A percentile compares a stretch with the other conserved stretches of the same genome.
phyloP scores from a whole-genome alignment of 768 basidiomycete species.

The Auriculariales sp. region DNA sequence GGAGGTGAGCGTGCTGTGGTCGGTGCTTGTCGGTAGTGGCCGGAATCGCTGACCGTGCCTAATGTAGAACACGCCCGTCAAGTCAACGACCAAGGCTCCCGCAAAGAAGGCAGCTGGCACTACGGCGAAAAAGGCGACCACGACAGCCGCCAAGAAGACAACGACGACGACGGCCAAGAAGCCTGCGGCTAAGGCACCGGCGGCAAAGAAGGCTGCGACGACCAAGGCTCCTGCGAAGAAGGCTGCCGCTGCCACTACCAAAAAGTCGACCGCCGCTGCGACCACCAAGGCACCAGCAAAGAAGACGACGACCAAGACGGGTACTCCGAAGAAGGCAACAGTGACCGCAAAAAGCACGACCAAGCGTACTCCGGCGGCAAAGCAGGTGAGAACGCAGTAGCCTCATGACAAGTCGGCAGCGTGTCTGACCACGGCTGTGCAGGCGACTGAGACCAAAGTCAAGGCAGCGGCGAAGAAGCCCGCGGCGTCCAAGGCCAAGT shows the following conservation, averaged over 20 bases:
- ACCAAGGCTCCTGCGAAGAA: constrained; percentile 8
- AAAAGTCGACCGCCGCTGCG: background rate
- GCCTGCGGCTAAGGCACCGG: constrained; percentile 23
- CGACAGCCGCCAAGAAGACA: too few species aligned
- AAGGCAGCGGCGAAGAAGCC: constrained; percentile 19
- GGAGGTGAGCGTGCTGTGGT: constrained; percentile 32
- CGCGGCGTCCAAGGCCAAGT: constrained; percentile 10
- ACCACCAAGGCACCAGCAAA: background rate
- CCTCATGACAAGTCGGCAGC: background rate
- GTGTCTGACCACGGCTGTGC: background rate
- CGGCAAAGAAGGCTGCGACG: constrained; percentile 19
- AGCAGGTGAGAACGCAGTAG: background rate
- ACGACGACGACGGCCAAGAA: constrained; percentile 16
- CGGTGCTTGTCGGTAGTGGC: background rate
- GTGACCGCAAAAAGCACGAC: constrained; percentile 8
- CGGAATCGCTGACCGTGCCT: constrained; percentile 2
- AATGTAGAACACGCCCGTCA: constrained; percentile 12
- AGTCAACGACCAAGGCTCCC: constrained; percentile 12
- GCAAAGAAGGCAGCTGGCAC: too few species aligned
- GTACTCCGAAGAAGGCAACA: constrained; percentile 22
- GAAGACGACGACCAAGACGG: constrained; percentile 20
- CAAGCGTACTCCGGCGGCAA: background rate
- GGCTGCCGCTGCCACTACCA: background rate
- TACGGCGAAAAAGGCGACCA: too few species aligned
- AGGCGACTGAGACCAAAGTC: constrained; percentile 6